These are phyloP conservation scores for Pisolithus sp. DNA, from an alignment of 768 basidiomycete genomes.

Conservation along the genomic window DNA sequence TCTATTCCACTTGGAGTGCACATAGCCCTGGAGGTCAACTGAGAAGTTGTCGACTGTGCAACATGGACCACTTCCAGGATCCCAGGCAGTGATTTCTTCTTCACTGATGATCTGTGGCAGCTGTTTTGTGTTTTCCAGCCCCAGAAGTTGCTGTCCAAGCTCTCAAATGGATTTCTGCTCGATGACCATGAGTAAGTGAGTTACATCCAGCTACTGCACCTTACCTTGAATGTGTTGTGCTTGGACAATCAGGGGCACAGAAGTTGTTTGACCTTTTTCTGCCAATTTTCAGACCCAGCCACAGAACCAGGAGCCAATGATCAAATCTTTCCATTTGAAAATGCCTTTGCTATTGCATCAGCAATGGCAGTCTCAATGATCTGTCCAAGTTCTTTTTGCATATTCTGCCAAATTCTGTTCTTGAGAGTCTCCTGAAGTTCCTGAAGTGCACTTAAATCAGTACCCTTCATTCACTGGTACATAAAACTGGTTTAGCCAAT, in stretches of 20 bases:
- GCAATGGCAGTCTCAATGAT: neutral
- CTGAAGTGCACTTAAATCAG: neutral
- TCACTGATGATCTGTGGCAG: neutral
- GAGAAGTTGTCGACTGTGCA: neutral
- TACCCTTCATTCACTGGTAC: neutral
- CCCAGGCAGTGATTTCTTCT: neutral
- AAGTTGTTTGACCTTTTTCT: neutral
- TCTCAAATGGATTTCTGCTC: neutral
- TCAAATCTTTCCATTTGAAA: neutral
- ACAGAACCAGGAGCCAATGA: neutral
- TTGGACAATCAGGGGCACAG: neutral
- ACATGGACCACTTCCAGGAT: neutral
- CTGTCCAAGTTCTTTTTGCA: neutral
- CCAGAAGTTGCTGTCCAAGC: neutral
- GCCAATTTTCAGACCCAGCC: neutral
- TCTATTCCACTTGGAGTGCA: neutral
- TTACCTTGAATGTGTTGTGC: neutral
- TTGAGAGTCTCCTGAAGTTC: neutral
- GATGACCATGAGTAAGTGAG: neutral
- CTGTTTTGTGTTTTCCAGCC: neutral
- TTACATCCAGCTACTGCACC: neutral
- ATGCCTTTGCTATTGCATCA: neutral
- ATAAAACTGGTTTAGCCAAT: neutral
- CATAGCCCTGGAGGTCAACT: neutral
- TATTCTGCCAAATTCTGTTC: neutral